These are phyloP conservation scores for Diaporthe aspalathi DNA, from an alignment of 2,329 filamentous ascomycete genomes.

Conservation along the genomic window DNA sequence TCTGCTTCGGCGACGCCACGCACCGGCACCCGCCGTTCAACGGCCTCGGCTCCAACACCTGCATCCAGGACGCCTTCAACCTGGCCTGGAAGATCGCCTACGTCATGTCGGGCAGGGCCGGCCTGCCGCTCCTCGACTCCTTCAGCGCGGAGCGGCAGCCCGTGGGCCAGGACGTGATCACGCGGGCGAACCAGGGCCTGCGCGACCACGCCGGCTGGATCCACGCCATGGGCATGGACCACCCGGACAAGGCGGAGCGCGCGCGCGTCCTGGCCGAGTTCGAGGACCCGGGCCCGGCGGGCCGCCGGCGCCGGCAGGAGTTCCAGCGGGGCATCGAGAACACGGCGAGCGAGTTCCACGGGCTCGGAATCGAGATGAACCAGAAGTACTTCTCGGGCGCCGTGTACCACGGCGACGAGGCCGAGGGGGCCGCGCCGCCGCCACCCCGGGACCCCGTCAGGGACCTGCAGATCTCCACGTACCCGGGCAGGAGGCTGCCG, in stretches of 20 bases:
- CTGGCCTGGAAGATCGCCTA: slow-evolving; percentile 67
- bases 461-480: slow-evolving; percentile 61
- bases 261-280: slow-evolving; percentile 55
- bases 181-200: slow-evolving; percentile 67
- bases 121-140: slow-evolving; percentile 53
- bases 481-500: slow-evolving; percentile 69
- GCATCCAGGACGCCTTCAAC: slow-evolving; percentile 68
- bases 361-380: slow-evolving; percentile 69
- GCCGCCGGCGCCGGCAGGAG: slow-evolving; percentile 51
- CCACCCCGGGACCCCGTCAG: slow-evolving; percentile 54
- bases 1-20: slow-evolving; percentile 68
- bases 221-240: slow-evolving; percentile 57
- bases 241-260: slow-evolving; percentile 53
- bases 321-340: slow-evolving; percentile 56
- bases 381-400: slow-evolving; percentile 63
- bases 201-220: slow-evolving; percentile 61
- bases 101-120: slow-evolving; percentile 55
- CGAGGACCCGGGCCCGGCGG: slow-evolving; percentile 50
- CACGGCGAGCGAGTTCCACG: slow-evolving; percentile 63
- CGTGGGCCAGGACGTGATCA: slow-evolving; percentile 60
- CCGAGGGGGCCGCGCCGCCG: slow-evolving; percentile 49
- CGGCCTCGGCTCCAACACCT: slow-evolving; percentile 69
- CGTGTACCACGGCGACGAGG: slow-evolving; percentile 60
- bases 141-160: slow-evolving; percentile 62
- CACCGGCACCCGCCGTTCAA: slow-evolving; percentile 69